These are phyloP conservation scores for Isochrysis galbana DNA, from an alignment of 78 protist species.

Conservation along the genomic window DNA sequence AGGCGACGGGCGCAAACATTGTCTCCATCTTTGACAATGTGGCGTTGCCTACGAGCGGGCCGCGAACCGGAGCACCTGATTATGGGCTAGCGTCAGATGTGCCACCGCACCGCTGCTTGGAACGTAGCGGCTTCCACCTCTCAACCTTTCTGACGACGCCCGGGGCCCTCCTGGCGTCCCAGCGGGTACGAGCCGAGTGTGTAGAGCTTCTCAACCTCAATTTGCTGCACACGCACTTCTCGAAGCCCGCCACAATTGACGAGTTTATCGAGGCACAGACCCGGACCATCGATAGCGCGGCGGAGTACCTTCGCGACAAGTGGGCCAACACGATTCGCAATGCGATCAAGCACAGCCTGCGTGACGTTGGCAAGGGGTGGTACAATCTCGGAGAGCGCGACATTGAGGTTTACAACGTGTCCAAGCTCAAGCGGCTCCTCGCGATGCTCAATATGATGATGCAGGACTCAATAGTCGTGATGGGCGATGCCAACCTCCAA, in stretches of 20 bases:
- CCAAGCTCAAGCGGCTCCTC: background rate
- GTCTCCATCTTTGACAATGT: slow-evolving; percentile 22
- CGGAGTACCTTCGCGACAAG: background rate
- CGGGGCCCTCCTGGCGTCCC: too few relatives aligned
- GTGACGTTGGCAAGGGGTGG: background rate
- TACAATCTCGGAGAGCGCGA: background rate
- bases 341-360: background rate
- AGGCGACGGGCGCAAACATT: slow-evolving; percentile 57
- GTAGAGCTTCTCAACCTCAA: too few relatives aligned
- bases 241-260: too few relatives aligned
- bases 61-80: background rate
- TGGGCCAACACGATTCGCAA: background rate
- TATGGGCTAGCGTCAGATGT: background rate
- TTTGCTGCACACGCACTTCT: too few relatives aligned
- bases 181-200: too few relatives aligned
- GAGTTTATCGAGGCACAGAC: background rate
- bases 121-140: too few relatives aligned
- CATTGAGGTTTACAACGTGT: background rate
- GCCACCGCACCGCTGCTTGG: background rate
- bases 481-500: slow-evolving; percentile 49
- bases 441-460: background rate
- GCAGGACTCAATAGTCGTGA: background rate
- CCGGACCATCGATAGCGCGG: background rate
- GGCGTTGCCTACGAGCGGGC: background rate
- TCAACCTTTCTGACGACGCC: too few relatives aligned